Evolutionary conservation across 345 rosid genomes (phyloP), one percentile per base, ranked within the genome.

Genomic region (Eucalyptus marginata): DNA sequence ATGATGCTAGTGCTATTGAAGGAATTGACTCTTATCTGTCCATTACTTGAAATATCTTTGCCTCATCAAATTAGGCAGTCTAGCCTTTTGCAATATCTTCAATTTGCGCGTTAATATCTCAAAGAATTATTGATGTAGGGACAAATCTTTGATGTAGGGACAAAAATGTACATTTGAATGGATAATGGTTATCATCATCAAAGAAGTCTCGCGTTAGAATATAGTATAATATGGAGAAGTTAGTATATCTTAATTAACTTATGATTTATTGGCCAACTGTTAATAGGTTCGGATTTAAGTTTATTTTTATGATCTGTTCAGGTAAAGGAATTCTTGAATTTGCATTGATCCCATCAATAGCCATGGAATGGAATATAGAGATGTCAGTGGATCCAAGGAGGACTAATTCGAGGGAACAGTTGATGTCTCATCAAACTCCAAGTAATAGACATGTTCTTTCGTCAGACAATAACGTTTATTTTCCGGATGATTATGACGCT

Each of bases 91-190:
- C n/a, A 29, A 64, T 22, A 29, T n/a, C 76, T n/a, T 64, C 76
- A 64, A 14, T n/a, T n/a, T 4, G 76, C 18, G 36, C 18, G 0
- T n/a, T 6, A 25, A 59, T 12, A 27, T 59, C 31, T 59, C 31
- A 5, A 0, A 11, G 0, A 59, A 59, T 59, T 59, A 25, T 2
- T 8, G 0, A 10, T 10, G 5, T 18, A 3, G 4, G 4, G 14
- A 71, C 14, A 0, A 4, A 36, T n/a, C n/a, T n/a, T 2, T 8
- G 0, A 10, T 10, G 5, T 18, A 3, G 4, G 4, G 14, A 71
- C 14, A 0, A 4, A 36, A 71, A 71, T 71, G 8, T 27, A 71
- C 8, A 71, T 20, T 71, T 36, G 15, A 36, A 71, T 1, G 0
- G 3, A 18, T 22, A 36, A 20, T 10, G 4, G 0, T 71, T 18